Evolutionary conservation across 305 asterid genomes (phyloP).

Genomic region (Solanum aculeatissimum): DNA sequence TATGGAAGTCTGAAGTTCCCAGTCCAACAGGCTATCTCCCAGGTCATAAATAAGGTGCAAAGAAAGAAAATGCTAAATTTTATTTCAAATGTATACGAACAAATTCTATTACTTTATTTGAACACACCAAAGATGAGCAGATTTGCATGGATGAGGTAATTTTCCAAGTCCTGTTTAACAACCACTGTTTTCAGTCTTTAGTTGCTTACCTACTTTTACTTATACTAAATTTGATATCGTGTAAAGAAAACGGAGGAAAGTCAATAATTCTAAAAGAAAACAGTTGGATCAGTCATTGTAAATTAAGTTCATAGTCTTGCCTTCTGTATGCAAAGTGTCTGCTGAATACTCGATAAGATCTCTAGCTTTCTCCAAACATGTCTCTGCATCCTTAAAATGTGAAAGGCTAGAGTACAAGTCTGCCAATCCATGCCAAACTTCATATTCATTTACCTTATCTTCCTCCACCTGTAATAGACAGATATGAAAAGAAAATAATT

Average conservation of each 20-base stretch:
- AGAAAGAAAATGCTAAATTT: neutral
- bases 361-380: slow-evolving; percentile 84
- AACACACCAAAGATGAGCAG: neutral
- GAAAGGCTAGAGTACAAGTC: slow-evolving; percentile 87
- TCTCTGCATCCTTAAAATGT: slow-evolving; percentile 89
- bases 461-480: slow-evolving; percentile 47
- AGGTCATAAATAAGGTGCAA: neutral
- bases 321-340: slow-evolving; percentile 73
- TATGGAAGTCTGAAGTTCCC: neutral
- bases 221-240: neutral
- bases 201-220: neutral
- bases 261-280: neutral
- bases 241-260: neutral
- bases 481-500: neutral
- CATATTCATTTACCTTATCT: slow-evolving; percentile 68
- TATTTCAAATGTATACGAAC: neutral
- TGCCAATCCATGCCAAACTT: slow-evolving; percentile 95
- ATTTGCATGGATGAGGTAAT: neutral
- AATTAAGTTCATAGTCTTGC: slow-evolving; percentile 23
- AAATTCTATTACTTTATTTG: neutral
- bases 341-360: slow-evolving; percentile 61
- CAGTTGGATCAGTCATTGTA: neutral
- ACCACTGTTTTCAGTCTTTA: neutral
- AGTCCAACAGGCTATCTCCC: neutral
- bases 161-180: neutral